A percentile compares a stretch with the other conserved stretches of the same genome.
phyloP scores from a whole-genome alignment of 1,284 basidiomycete species.

The Moesziomyces sp. region DNA sequence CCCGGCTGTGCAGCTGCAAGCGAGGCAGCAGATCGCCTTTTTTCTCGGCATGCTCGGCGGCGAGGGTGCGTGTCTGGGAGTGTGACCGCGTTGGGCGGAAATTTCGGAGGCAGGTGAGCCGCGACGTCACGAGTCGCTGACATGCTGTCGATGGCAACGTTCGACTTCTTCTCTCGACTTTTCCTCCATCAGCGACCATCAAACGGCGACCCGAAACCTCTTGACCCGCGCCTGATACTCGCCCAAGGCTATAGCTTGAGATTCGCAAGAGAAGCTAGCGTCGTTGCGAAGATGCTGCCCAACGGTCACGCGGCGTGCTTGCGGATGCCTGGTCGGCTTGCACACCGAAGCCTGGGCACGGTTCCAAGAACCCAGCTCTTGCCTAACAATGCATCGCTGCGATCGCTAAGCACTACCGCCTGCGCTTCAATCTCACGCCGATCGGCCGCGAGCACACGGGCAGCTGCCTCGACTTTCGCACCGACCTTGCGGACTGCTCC shows the following conservation, averaged over 20 bases:
- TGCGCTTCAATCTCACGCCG: background rate
- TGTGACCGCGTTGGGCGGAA: background rate
- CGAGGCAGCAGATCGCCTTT: background rate
- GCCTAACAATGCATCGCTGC: background rate
- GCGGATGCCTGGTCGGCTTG: slow-evolving; percentile 12
- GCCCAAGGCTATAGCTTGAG: background rate
- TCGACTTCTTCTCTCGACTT: too few species aligned
- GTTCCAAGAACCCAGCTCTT: background rate
- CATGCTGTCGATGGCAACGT: too few species aligned
- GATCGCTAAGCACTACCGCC: slow-evolving; percentile 6
- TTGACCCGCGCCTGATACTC: too few species aligned
- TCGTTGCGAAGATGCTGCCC: slow-evolving; percentile 15
- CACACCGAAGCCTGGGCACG: slow-evolving; percentile 1
- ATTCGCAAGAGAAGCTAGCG: background rate
- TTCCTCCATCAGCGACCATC: background rate
- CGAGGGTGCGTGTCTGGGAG: background rate
- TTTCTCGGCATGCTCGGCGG: background rate
- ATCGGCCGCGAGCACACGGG: background rate
- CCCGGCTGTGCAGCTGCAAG: background rate
- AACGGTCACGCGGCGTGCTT: slow-evolving; percentile 6
- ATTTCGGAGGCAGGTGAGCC: slow-evolving; percentile 17
- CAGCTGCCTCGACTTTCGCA: slow-evolving; percentile 1
- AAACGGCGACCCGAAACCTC: background rate
- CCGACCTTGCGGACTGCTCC: background rate
- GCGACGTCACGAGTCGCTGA: background rate